phyloP scores from a whole-genome alignment of 2,329 filamentous ascomycete genomes.

The Fusarium goolgardi region DNA sequence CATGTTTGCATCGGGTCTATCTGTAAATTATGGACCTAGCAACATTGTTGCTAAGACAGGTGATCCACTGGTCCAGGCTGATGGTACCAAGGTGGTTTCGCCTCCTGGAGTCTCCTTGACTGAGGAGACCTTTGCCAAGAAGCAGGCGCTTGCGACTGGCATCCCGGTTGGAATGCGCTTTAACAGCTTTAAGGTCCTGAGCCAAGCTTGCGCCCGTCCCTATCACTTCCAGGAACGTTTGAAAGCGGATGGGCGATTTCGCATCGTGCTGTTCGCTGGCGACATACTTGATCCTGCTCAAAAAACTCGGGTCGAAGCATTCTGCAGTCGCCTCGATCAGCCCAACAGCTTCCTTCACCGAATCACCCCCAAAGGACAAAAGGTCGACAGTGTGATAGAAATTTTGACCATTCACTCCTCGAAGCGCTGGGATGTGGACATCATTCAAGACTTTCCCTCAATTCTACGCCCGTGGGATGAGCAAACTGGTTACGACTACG shows the following conservation, averaged over 20 bases:
- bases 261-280: neutral
- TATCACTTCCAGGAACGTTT: neutral
- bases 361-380: neutral
- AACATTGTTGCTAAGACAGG: neutral
- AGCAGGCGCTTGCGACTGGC: slow-evolving; percentile 15
- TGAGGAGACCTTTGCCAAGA: neutral
- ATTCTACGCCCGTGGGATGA: slow-evolving; percentile 55
- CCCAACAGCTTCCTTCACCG: neutral
- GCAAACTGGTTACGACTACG: slow-evolving; percentile 65
- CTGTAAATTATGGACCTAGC: neutral
- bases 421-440: slow-evolving; percentile 59
- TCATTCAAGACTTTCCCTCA: slow-evolving; percentile 62
- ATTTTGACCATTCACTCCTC: slow-evolving; percentile 70
- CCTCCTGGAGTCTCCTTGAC: neutral
- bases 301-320: slow-evolving; percentile 50
- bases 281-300: slow-evolving; percentile 64
- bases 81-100: neutral
- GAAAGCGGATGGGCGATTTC: neutral
- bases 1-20: neutral
- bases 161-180: slow-evolving; percentile 65
- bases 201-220: slow-evolving; percentile 66
- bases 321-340: neutral
- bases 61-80: neutral
- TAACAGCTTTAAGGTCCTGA: slow-evolving; percentile 68
- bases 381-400: neutral